phyloP scores from a whole-genome alignment of 2,329 filamentous ascomycete genomes.

The Lachnellula hyalina region DNA sequence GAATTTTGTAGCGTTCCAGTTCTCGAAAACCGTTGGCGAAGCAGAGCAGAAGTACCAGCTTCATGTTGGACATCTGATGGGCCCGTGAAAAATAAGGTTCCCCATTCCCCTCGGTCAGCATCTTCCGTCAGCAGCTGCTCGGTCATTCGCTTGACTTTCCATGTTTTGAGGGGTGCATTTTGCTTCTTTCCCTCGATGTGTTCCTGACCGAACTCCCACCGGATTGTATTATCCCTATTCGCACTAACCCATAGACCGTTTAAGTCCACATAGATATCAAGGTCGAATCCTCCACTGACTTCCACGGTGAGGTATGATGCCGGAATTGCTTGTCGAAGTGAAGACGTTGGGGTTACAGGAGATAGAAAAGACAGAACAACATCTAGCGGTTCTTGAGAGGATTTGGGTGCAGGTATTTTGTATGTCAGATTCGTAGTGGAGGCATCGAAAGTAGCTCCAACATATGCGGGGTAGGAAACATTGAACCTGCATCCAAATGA shows the following conservation, averaged over 20 bases:
- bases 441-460: slow-evolving; percentile 61
- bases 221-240: slow-evolving; percentile 60
- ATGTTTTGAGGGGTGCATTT: slow-evolving; percentile 52
- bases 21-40: slow-evolving; percentile 65
- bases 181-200: slow-evolving; percentile 34
- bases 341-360: slow-evolving; percentile 30
- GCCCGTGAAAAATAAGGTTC: slow-evolving; percentile 69
- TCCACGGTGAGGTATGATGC: slow-evolving; percentile 71
- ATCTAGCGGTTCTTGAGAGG: slow-evolving; percentile 39
- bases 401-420: slow-evolving; percentile 42
- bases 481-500: slow-evolving; percentile 42
- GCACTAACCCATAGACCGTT: slow-evolving; percentile 82
- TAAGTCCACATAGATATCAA: slow-evolving; percentile 62
- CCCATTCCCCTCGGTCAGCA: slow-evolving; percentile 76
- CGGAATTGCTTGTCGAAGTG: slow-evolving; percentile 42
- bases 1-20: slow-evolving; percentile 61
- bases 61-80: slow-evolving; percentile 64
- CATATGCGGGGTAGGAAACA: slow-evolving; percentile 52
- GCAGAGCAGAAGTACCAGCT: slow-evolving; percentile 58
- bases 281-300: slow-evolving; percentile 59
- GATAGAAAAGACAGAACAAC: slow-evolving; percentile 53
- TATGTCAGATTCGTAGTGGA: slow-evolving; percentile 68
- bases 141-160: slow-evolving; percentile 53
- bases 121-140: slow-evolving; percentile 72
- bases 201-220: slow-evolving; percentile 58